Percentiles rank a stretch among this genome's conserved stretches.
Conservation (phyloP, 345 rosid species). For the Rhodamnia argentea region DNA sequence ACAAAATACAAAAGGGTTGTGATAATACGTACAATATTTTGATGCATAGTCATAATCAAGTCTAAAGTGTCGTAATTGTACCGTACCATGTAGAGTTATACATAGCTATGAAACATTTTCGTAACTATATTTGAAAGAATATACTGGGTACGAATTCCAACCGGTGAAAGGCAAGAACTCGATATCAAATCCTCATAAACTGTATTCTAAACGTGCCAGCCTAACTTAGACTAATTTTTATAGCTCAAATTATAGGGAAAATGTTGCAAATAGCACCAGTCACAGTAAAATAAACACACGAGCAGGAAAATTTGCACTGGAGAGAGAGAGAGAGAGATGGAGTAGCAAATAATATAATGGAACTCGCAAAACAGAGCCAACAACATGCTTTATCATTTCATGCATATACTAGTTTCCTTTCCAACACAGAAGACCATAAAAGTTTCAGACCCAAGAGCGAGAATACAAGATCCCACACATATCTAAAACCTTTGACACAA, state of each 20-base stretch:
- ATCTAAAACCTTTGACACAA: neutral
- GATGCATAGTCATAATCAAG: neutral
- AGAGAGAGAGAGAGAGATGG: neutral
- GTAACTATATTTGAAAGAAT: neutral
- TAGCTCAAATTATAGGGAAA: neutral
- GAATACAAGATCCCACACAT: neutral
- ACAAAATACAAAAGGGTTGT: fast-evolving
- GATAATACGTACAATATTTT: neutral
- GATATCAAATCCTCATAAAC: neutral
- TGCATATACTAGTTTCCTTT: neutral
- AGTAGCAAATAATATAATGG: neutral
- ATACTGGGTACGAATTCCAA: neutral
- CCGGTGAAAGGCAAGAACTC: neutral
- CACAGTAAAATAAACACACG: neutral
- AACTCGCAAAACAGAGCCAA: neutral
- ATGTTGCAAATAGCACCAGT: neutral
- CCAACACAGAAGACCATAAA: neutral
- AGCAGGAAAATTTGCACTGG: neutral
- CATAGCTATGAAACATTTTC: neutral
- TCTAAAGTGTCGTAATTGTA: neutral
- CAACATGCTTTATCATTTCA: neutral
- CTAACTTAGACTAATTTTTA: no score
- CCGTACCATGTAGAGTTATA: neutral
- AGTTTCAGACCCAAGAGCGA: neutral
- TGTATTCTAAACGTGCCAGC: no score